Conservation (phyloP, 2,329 filamentous ascomycete genomes). For the Aureobasidium subglaciale region DNA sequence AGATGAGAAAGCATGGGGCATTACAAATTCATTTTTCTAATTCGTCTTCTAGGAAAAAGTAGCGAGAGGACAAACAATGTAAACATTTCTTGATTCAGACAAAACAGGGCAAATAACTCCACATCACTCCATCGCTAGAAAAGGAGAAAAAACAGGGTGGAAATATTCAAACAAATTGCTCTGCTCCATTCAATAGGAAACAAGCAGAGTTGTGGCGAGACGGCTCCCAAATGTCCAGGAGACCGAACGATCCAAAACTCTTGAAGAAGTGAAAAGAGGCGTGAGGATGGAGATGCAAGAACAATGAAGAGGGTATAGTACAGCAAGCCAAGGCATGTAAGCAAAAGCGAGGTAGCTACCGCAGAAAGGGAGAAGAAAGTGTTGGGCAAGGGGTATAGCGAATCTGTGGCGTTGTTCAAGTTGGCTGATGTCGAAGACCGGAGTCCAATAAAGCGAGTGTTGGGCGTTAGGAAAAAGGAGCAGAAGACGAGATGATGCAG, state of each 20-base stretch:
- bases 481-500: not conserved
- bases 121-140: constrained; percentile 3
- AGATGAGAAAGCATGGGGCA: not conserved
- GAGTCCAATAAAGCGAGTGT: not conserved
- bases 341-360: constrained; percentile 3
- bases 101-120: not conserved
- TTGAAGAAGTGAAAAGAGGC: not conserved
- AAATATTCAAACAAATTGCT: not conserved
- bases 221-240: not conserved
- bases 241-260: not conserved
- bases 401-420: constrained; percentile 8
- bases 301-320: not conserved
- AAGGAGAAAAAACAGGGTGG: not conserved
- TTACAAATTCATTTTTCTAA: not conserved
- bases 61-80: not conserved
- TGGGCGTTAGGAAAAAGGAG: not conserved
- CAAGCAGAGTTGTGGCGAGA: no score
- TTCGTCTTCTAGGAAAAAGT: no score
- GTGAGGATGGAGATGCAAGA: not conserved
- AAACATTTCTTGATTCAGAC: not conserved
- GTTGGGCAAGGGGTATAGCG: constrained; percentile 4
- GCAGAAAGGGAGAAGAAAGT: not conserved
- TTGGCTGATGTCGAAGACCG: not conserved
- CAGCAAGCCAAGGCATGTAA: constrained; percentile 4
- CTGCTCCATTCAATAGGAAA: not conserved